Evolutionary conservation across 169 alveolate genomes (phyloP), one percentile per base, ranked within the genome.

Genomic region (Plasmodium reichenowi): DNA sequence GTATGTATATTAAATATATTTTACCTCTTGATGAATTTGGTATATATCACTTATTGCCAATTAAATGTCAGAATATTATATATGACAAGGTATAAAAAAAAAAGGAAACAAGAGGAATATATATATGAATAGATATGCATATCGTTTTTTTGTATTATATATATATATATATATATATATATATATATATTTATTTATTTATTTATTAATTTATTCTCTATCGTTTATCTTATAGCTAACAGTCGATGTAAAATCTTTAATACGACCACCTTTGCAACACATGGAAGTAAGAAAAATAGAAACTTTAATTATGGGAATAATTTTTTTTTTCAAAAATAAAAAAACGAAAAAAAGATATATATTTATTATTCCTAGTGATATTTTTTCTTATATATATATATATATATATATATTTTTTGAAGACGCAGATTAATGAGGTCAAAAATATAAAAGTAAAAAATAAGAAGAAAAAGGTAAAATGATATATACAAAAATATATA

Each of bases 1-100:
- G 83, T 26, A 54, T 83, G 9, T 83, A 54, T 29, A 17, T 68
- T 9, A 83, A 83, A 62, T 83, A 68, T 68, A 72, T 83, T 29
- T 20, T 83, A 12, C 91, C 91, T 2, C 68, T 83, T 22, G 91
- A 83, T n/a, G 91, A 83, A 26, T 83, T 83, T 12, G 91, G 91
- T 29, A 83, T 83, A 56, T 83, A 38, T 48, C 91, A 83, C n/a
- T 63, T 83, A 12, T 54, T 83, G 45, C 91, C 91, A 26, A 63
- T 83, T 20, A 83, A 83, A 62, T 68, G 43, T 62, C 91, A 83
- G 74, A 47, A 60, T 6, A 20, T 58, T 50, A 58, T 83, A 43
- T 83, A 83, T 52, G 54, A 83, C 29, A 64, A 83, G 83, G 91
- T 83, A 56, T 10, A 24, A 17, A 24, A 62, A 22, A 60, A 24